Percentiles rank a stretch among this genome's conserved stretches.
Conservation (phyloP, 495 filamentous ascomycete species). For the Penicillium odoratum region DNA sequence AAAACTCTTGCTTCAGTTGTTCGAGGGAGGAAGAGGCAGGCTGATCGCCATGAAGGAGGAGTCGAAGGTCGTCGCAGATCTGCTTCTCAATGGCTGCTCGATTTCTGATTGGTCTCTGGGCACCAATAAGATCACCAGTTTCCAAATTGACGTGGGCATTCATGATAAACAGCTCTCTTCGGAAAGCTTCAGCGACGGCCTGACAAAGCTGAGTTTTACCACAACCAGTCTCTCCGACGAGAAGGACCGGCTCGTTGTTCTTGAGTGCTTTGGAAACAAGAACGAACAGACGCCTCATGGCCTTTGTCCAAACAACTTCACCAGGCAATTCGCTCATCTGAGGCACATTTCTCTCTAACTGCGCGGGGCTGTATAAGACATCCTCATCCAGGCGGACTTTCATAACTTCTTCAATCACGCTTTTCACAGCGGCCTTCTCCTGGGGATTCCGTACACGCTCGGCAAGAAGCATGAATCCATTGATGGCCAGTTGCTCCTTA, state of each 20-base stretch:
- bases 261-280: constrained; percentile 79
- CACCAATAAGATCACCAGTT: constrained; percentile 94
- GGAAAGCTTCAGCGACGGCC: constrained; percentile 77
- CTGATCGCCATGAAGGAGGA: constrained; percentile 36
- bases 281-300: constrained; percentile 87
- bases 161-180: constrained; percentile 76
- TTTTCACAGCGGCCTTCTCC: constrained; percentile 79
- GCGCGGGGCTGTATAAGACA: constrained; percentile 66
- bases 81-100: constrained; percentile 66
- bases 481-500: constrained; percentile 81
- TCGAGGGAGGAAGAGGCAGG: constrained; percentile 37
- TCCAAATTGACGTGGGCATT: constrained; percentile 98
- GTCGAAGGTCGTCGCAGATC: constrained; percentile 61
- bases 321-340: constrained; percentile 43
- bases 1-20: constrained; percentile 51
- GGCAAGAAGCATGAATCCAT: constrained; percentile 94
- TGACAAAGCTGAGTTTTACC: constrained; percentile 98
- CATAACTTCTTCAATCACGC: constrained; percentile 90
- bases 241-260: constrained; percentile 89
- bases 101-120: constrained; percentile 88
- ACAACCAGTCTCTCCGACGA: constrained; percentile 95
- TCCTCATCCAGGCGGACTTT: constrained; percentile 77
- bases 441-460: constrained; percentile 92
- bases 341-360: constrained; percentile 45
- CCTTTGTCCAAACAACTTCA: constrained; percentile 87